phyloP scores from a whole-genome alignment of 208 protist genomes.

The Phytomonas francai region DNA sequence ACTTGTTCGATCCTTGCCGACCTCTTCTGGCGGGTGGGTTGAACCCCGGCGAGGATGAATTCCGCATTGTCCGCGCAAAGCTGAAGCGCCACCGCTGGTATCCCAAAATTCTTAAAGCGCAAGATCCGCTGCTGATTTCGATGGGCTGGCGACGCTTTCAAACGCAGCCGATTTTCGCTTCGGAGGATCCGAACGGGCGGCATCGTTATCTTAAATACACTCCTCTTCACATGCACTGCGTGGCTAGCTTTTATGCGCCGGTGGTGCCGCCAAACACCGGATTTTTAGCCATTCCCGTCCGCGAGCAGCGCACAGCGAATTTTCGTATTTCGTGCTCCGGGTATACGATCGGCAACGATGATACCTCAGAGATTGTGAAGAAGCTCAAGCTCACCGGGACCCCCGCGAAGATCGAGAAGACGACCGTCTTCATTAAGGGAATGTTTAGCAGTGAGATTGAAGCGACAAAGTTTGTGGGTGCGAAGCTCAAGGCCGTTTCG shows the following conservation, averaged over 20 bases:
- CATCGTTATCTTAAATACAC: constrained; percentile 99
- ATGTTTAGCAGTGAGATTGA: constrained; percentile 94
- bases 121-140: constrained; percentile 98
- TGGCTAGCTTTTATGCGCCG: constrained; percentile 97
- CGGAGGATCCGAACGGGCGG: constrained; percentile 94
- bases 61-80: constrained; percentile 91
- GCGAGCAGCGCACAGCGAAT: constrained; percentile 33
- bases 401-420: constrained; percentile 96
- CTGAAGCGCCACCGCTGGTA: constrained; percentile 99
- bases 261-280: constrained; percentile 95
- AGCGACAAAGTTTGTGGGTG: constrained; percentile 98
- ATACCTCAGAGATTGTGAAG: constrained; percentile 95
- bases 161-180: constrained; percentile 91
- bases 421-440: constrained; percentile 97
- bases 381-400: constrained; percentile 99
- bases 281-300: constrained; percentile 89
- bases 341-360: constrained; percentile 95
- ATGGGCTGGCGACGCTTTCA: constrained; percentile 99
- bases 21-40: constrained; percentile 95
- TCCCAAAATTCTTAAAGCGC: constrained; percentile 97
- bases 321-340: constrained; percentile 96
- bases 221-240: constrained; percentile 98
- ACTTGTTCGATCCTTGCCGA: constrained; percentile 79
- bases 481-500: constrained; percentile 96
- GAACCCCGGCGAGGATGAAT: constrained; percentile 90